Evolutionary conservation across 2,329 filamentous ascomycete species (phyloP).

Genomic region (Aspergillus caelatus): DNA sequence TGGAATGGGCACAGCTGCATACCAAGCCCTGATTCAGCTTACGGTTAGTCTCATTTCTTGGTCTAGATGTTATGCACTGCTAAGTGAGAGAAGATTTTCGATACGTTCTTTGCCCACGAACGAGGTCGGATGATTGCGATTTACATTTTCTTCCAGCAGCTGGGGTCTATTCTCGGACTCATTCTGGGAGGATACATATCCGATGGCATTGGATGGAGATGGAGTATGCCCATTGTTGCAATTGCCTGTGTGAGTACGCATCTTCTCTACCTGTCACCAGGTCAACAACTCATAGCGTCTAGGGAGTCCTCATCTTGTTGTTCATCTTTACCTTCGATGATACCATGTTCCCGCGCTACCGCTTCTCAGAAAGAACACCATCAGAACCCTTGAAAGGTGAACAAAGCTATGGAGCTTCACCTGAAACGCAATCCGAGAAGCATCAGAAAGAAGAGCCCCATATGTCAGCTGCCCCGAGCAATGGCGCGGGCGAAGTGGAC

Average conservation of each 20-base stretch:
- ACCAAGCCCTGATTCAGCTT: conserved; percentile 44
- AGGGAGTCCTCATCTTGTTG: conserved; percentile 28
- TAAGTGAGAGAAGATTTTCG: conserved; percentile 32
- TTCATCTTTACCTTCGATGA: conserved; percentile 41
- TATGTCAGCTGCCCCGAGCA: conserved; percentile 21
- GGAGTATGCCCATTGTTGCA: conserved; percentile 36
- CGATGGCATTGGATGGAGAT: conserved; percentile 40
- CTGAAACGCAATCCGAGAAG: conserved; percentile 6
- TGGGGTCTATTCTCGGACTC: conserved; percentile 42
- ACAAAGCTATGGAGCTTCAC: not conserved
- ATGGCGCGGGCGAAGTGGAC: conserved; percentile 17
- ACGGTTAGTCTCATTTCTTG: conserved; percentile 27
- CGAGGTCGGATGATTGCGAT: conserved; percentile 40
- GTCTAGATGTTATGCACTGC: not conserved
- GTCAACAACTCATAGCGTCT: not conserved
- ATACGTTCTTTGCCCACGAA: conserved; percentile 45
- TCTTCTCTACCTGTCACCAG: not conserved
- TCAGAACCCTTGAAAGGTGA: not conserved
- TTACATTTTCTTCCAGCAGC: conserved; percentile 45
- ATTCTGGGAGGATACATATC: conserved; percentile 42
- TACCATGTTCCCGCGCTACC: conserved; percentile 39
- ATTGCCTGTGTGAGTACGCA: conserved; percentile 31
- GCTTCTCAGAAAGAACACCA: conserved; percentile 22
- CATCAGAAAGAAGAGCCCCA: conserved; percentile 11
- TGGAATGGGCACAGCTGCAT: conserved; percentile 41